Conservation (phyloP, 176 grass and related monocot species). For the Paspalum vaginatum region DNA sequence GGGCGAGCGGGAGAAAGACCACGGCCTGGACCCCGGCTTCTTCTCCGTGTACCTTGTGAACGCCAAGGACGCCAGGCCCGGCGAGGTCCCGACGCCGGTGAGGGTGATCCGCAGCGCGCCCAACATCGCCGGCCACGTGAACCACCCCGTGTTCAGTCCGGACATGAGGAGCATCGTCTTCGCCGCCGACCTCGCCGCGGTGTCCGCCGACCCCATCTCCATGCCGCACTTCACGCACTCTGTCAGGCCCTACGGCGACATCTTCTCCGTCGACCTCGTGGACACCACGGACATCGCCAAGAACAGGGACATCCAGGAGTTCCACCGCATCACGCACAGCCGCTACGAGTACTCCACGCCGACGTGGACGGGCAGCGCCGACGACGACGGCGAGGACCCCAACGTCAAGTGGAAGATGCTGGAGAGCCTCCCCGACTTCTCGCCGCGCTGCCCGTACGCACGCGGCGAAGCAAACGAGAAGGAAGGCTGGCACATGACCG, state of each 20-base stretch:
- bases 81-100: background rate
- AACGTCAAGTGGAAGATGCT: conserved; percentile 39
- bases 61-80: background rate
- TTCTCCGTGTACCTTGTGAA: conserved; percentile 28
- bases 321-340: conserved; percentile 40
- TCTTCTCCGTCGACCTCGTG: conserved; percentile 34
- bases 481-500: conserved; percentile 51
- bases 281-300: conserved; percentile 24
- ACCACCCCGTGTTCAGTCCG: conserved; percentile 51
- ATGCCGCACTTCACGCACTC: conserved; percentile 47
- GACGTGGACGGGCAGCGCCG: conserved; percentile 37
- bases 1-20: background rate
- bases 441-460: conserved; percentile 24
- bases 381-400: conserved; percentile 21
- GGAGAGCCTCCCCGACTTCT: background rate
- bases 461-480: background rate
- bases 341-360: conserved; percentile 47
- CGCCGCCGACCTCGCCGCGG: conserved; percentile 45
- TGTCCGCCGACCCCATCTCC: conserved; percentile 49
- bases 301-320: conserved; percentile 30
- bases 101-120: conserved; percentile 33
- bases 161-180: conserved; percentile 50
- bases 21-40: conserved; percentile 24
- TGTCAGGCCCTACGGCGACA: conserved; percentile 44
- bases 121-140: conserved; percentile 40